Conservation (phyloP, 129 eudicot species). For the Scalesia atractyloides region DNA sequence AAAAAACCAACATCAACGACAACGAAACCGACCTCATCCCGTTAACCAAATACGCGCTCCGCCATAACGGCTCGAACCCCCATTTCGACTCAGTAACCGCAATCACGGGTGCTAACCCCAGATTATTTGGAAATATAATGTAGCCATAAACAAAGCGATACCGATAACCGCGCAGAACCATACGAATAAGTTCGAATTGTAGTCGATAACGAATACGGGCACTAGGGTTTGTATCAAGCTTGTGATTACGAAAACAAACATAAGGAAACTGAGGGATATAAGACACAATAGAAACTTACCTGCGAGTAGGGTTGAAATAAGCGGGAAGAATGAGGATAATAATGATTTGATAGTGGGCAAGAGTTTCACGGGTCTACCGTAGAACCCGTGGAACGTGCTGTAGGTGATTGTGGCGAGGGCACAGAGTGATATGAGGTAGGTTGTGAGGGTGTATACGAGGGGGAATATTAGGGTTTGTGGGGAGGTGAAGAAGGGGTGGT, state of each 20-base stretch:
- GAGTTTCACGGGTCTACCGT: conserved; percentile 54
- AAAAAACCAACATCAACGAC: conserved; percentile 28
- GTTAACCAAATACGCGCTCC: conserved; percentile 36
- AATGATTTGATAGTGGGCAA: conserved; percentile 48
- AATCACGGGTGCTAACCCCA: conserved; percentile 40
- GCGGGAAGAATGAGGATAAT: conserved; percentile 42
- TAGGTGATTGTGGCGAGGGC: conserved; percentile 57
- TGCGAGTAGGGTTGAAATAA: conserved; percentile 45
- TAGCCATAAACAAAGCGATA: not conserved
- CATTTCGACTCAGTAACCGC: conserved; percentile 47
- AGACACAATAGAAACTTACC: conserved; percentile 26
- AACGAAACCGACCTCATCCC: conserved; percentile 42
- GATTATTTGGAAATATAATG: conserved; percentile 23
- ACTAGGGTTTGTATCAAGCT: conserved; percentile 22
- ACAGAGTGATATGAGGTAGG: conserved; percentile 36
- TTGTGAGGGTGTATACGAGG: conserved; percentile 32
- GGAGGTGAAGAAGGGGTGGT: conserved; percentile 1
- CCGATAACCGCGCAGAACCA: not conserved
- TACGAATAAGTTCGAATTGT: conserved; percentile 8
- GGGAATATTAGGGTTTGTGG: conserved; percentile 32
- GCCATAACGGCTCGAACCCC: conserved; percentile 46
- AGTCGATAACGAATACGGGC: conserved; percentile 11
- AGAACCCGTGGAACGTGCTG: conserved; percentile 59
- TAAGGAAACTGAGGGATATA: conserved; percentile 15
- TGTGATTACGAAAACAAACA: not conserved